Percentiles rank a stretch among this genome's conserved stretches.
These are phyloP conservation scores for Clonostachys rhizophaga DNA, from an alignment of 2,329 filamentous ascomycete species.

Conservation along the genomic window DNA sequence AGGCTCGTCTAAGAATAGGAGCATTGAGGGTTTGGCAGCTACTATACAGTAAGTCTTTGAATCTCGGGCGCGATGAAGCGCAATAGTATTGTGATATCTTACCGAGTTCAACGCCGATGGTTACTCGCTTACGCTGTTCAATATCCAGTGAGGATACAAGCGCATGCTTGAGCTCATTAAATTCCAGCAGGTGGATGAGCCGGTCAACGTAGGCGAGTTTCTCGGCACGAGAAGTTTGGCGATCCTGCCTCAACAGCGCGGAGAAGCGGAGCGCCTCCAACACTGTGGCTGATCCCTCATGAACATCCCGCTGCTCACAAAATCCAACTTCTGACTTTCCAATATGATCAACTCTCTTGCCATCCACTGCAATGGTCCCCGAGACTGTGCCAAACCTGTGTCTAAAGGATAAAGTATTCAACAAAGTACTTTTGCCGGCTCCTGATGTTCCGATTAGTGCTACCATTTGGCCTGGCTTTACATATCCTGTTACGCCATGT, in stretches of 20 bases:
- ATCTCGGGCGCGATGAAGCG: slow-evolving; percentile 54
- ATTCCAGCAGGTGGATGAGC: slow-evolving; percentile 60
- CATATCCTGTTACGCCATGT: slow-evolving; percentile 64
- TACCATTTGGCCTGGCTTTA: slow-evolving; percentile 74
- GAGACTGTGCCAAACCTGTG: slow-evolving; percentile 69
- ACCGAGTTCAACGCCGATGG: slow-evolving; percentile 46
- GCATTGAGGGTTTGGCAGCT: slow-evolving; percentile 48
- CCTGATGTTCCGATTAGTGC: slow-evolving; percentile 78
- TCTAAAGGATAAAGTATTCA: slow-evolving; percentile 74
- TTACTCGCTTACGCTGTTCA: slow-evolving; percentile 50
- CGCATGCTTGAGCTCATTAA: slow-evolving; percentile 58
- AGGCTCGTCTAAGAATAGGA: slow-evolving; percentile 58
- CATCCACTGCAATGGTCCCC: slow-evolving; percentile 75
- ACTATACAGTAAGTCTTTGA: neutral
- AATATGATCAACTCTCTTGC: slow-evolving; percentile 60
- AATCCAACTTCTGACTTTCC: slow-evolving; percentile 77
- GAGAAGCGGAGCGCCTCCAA: slow-evolving; percentile 62
- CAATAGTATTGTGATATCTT: slow-evolving; percentile 42
- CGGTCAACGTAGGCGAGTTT: slow-evolving; percentile 64
- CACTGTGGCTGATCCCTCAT: slow-evolving; percentile 59
- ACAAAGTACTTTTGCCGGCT: slow-evolving; percentile 78
- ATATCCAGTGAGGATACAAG: slow-evolving; percentile 53
- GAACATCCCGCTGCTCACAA: slow-evolving; percentile 57
- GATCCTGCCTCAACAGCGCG: slow-evolving; percentile 55
- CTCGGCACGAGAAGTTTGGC: slow-evolving; percentile 47